Percentiles rank a stretch among this genome's conserved stretches.
Evolutionary conservation across 1,284 basidiomycete genomes (phyloP).

Genomic region (Boletus semigastroideus): DNA sequence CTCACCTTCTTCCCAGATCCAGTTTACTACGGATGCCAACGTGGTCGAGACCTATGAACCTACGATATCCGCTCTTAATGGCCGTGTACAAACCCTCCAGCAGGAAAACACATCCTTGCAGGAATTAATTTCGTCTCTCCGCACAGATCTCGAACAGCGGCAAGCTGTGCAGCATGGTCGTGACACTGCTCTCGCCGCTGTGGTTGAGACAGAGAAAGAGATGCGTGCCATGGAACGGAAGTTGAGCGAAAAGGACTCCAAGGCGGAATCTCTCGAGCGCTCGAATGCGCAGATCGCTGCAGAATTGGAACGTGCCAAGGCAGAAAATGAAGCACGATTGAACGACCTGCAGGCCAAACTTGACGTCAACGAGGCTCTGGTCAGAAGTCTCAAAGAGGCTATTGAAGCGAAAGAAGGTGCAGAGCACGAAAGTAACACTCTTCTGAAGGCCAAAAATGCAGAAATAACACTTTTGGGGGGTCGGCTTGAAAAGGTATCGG

Average conservation of each 20-base stretch:
- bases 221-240: conserved; percentile 46
- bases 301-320: conserved; percentile 46
- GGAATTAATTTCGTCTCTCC: conserved; percentile 36
- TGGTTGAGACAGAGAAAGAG: conserved; percentile 49
- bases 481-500: conserved; percentile 47
- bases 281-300: conserved; percentile 41
- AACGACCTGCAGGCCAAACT: conserved; percentile 50
- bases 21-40: conserved; percentile 33
- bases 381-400: conserved; percentile 50
- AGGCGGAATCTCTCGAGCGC: conserved; percentile 51
- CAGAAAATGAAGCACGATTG: conserved; percentile 46
- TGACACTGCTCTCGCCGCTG: conserved; percentile 42
- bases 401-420: conserved; percentile 53
- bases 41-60: conserved; percentile 36
- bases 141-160: conserved; percentile 31
- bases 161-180: conserved; percentile 45
- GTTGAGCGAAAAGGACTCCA: conserved; percentile 51
- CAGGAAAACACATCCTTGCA: conserved; percentile 49
- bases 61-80: conserved; percentile 40
- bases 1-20: conserved; percentile 12
- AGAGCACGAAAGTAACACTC: conserved; percentile 50
- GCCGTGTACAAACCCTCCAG: conserved; percentile 54
- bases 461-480: conserved; percentile 54
- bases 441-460: conserved; percentile 52
- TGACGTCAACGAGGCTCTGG: conserved; percentile 45